Conservation (phyloP, 305 asterid genomes). For the Nicotiana rustica region DNA sequence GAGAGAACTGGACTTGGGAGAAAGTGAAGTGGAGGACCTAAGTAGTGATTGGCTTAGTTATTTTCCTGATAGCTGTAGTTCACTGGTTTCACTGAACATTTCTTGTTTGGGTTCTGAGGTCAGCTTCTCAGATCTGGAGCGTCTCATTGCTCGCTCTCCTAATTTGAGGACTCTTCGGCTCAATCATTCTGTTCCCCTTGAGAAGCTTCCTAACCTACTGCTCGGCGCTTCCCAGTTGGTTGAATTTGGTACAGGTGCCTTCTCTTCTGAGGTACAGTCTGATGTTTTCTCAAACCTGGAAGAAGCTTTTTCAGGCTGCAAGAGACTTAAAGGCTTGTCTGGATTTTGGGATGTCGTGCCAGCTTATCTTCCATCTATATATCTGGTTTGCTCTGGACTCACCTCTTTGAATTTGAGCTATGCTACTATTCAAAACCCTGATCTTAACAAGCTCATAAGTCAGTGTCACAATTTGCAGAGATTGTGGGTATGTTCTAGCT, state of each 20-base stretch:
- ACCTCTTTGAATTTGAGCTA: conserved; percentile 88
- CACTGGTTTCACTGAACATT: conserved; percentile 85
- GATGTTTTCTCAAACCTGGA: conserved; percentile 67
- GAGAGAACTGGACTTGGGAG: conserved; percentile 83
- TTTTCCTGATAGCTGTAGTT: conserved; percentile 80
- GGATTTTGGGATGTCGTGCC: conserved; percentile 96
- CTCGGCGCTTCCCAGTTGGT: conserved; percentile 84
- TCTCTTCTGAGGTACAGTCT: conserved; percentile 69
- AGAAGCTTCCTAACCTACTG: conserved; percentile 77
- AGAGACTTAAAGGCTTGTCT: conserved; percentile 77
- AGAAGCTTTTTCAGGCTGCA: conserved; percentile 76
- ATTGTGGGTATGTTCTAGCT: conserved; percentile 71
- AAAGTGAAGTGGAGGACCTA: conserved; percentile 88
- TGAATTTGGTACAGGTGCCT: conserved; percentile 92
- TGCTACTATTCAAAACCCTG: conserved; percentile 76
- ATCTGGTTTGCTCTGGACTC: conserved; percentile 67
- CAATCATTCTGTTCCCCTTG: conserved; percentile 92
- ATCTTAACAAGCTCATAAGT: conserved; percentile 71
- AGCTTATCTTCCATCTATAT: conserved; percentile 83
- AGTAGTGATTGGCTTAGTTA: conserved; percentile 98
- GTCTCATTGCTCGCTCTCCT: conserved; percentile 81
- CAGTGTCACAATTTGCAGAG: conserved; percentile 81
- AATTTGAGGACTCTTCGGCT: conserved; percentile 78
- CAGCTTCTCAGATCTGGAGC: conserved; percentile 80
- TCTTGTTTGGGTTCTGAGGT: conserved; percentile 81